phyloP scores from a whole-genome alignment of 257 asterid genomes.

The Ehretia macrophylla region DNA sequence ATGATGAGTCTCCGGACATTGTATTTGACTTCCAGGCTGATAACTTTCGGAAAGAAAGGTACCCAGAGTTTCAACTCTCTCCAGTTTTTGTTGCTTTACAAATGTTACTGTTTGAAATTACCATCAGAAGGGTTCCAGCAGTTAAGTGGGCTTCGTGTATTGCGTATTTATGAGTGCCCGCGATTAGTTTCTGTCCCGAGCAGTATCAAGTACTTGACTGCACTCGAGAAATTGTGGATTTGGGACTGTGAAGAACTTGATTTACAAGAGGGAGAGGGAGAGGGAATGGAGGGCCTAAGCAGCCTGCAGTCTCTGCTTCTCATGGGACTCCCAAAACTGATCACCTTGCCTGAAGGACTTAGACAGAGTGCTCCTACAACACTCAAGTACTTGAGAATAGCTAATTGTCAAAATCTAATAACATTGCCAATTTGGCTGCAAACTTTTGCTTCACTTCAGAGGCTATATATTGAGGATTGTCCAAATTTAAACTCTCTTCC shows the following conservation, averaged over 20 bases:
- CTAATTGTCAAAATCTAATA: constrained; percentile 27
- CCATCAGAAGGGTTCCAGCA: constrained; percentile 33
- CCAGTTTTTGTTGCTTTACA: constrained; percentile 41
- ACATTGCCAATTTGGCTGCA: constrained; percentile 35
- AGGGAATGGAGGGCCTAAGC: constrained; percentile 31
- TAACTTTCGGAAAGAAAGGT: constrained; percentile 20
- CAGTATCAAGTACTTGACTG: constrained; percentile 26
- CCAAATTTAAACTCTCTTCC: constrained; percentile 31
- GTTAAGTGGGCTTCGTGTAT: constrained; percentile 31
- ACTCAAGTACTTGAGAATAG: constrained; percentile 36
- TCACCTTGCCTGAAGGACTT: constrained; percentile 34
- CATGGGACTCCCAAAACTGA: constrained; percentile 50
- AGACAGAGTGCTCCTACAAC: constrained; percentile 21
- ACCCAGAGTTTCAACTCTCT: constrained; percentile 27
- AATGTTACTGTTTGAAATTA: constrained; percentile 30
- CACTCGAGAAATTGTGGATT: constrained; percentile 53
- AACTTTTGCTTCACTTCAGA: constrained; percentile 31
- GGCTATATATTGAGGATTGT: constrained; percentile 43
- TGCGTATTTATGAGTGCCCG: constrained; percentile 46
- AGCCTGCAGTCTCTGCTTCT: constrained; percentile 43
- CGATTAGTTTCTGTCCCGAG: constrained; percentile 35
- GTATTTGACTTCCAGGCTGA: constrained; percentile 36
- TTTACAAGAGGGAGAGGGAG: constrained; percentile 23
- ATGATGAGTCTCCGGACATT: constrained; percentile 32
- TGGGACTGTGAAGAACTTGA: constrained; percentile 54